Base-by-base conservation (phyloP, 352 stramenopile species). In the Globisporangium cylindrosporum region DNA sequence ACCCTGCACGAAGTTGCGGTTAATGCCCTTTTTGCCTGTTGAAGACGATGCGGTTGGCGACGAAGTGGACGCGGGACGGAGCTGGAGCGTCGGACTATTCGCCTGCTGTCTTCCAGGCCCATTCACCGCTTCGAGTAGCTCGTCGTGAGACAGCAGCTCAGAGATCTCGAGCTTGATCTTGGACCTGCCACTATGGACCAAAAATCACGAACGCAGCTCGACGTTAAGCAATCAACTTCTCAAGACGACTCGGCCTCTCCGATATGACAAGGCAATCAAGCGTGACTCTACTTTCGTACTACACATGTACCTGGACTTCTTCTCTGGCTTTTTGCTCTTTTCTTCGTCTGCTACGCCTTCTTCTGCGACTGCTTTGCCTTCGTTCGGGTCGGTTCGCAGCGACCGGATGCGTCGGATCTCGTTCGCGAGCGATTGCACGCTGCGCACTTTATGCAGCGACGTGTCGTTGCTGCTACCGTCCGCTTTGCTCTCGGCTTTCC, bases 81-180 rank as follows among this genome's bases (percentile, higher is more conserved):
- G 69, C 18, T 73, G 74, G 20, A 88, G 69, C n/a, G 69, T 82
- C 0, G 81, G 82, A 49, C 82, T 90, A 49, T 71, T 70, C 15
- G 81, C 78, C 27, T 70, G 71, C 48, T 88, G 73, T 7, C 78
- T 67, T 8, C 76, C 72, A 24, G 73, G 76, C 18, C 69, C 64
- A 0, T 53, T 24, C 67, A 25, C 70, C 7, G 54, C 56, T 7
- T 7, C 61, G 6, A 76, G 56, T 3, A 67, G 64, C 2, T 74
- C 54, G 54, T 59, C 71, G 14, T 71, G 67, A 5, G 73, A 74
- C 3, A 81, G 65, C 0, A 84, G 48, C 66, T 88, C 81, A 4
- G 80, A 64, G 62, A 94, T 91, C 51, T 94, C 82, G 18, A 94
- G 61, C 54, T 88, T 93, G 67, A 94, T 89, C 65, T 88, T 88